Base-by-base conservation (phyloP, 148 eudicot genomes). In the Rhododendron williamsianum region DNA sequence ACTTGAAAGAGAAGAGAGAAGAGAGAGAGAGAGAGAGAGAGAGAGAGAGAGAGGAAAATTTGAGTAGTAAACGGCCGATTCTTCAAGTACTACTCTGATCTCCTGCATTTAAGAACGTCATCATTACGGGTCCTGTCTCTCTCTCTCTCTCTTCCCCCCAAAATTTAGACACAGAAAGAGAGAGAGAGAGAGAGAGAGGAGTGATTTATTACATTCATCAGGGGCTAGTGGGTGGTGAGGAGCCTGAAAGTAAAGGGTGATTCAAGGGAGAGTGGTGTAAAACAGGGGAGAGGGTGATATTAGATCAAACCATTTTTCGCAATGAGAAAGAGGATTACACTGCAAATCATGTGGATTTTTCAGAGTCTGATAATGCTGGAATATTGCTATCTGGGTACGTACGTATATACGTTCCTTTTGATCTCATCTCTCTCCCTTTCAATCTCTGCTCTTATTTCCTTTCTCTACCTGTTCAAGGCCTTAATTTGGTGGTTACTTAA, bases 1-100 rank as follows among this genome's bases (percentile, higher is more conserved):
- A 56, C 63, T 56, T 19, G 6, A 4, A 5, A 4, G 43, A 41
- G 43, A 4, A 41, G 43, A 41, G 43, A 41, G 43, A 41, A 48
- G 63, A 69, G 48, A 18, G n/a, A n/a, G n/a, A n/a, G n/a, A 35
- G 27, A 89, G 52, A 49, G 52, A 49, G 52, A 41, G 43, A 41
- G 18, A 35, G 27, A 89, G 52, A 49, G 52, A 49, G 52, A 49
- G 52, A 49, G 13, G 2, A 49, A 49, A 49, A 49, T 9, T 9
- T 41, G 45, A 41, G 45, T 41, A 41, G 45, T 41, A 41, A 87
- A 65, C 86, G 84, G 80, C 79, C 60, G 89, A 89, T 89, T 87
- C 91, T 89, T 85, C 90, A 82, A n/a, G 18, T 85, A 4, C 91
- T 76, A 76, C 19, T 58, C 23, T 21, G 3, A 38, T 10, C 88